phyloP scores from a whole-genome alignment of 208 protist genomes.

The Naegleria fowleri region DNA sequence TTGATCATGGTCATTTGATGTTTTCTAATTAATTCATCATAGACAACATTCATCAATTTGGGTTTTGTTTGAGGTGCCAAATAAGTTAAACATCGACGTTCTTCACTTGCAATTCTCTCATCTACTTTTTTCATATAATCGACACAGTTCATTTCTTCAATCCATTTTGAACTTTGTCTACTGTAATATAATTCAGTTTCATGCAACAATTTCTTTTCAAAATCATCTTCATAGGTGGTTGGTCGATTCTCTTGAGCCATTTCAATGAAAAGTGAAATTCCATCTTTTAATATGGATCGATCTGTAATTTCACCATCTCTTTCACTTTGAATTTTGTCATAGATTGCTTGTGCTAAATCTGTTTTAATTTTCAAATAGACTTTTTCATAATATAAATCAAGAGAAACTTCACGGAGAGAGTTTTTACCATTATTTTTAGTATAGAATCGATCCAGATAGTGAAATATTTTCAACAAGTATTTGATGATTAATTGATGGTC shows the following conservation, averaged over 20 bases:
- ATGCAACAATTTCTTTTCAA: neutral
- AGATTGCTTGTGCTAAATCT: neutral
- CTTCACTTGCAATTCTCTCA: slow-evolving; percentile 45
- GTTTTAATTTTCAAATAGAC: neutral
- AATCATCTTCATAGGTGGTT: neutral
- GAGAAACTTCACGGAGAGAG: neutral
- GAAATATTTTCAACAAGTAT: neutral
- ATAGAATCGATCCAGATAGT: neutral
- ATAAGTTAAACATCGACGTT: slow-evolving; percentile 53
- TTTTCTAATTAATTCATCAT: slow-evolving; percentile 53
- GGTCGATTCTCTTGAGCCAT: neutral
- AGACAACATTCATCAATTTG: slow-evolving; percentile 49
- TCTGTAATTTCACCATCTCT: neutral
- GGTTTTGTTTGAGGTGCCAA: slow-evolving; percentile 46
- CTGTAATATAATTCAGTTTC: neutral
- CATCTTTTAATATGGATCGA: neutral
- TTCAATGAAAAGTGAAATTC: neutral
- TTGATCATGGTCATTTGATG: slow-evolving; percentile 57
- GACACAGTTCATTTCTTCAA: neutral
- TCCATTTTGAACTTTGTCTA: neutral
- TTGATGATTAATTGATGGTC: neutral
- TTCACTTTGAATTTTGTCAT: neutral
- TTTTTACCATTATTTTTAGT: neutral
- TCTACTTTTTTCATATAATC: slow-evolving; percentile 54
- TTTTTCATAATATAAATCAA: neutral